These are phyloP conservation scores for Globisporangium perplexum DNA, from an alignment of 352 stramenopile species.

Conservation along the genomic window DNA sequence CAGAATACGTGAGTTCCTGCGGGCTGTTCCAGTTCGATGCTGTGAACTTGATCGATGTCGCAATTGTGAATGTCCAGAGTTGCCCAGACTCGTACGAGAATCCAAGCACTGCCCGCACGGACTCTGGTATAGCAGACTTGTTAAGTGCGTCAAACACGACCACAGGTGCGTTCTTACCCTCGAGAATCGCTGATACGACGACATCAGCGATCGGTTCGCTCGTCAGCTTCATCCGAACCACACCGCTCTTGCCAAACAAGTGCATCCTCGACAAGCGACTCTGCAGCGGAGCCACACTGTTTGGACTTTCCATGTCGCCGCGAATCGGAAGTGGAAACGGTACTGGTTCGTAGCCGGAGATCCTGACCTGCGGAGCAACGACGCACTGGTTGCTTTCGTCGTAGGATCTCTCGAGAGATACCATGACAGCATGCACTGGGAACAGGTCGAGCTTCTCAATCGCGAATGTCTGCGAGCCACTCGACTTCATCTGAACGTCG, in stretches of 20 bases:
- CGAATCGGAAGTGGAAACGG: constrained; percentile 41
- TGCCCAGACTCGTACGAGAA: constrained; percentile 39
- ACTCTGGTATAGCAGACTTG: constrained; percentile 10
- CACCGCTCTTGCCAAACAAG: constrained; percentile 20
- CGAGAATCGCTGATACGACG: constrained; percentile 26
- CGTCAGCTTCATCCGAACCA: constrained; percentile 33
- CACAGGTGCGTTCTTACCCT: constrained; percentile 21
- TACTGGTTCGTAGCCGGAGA: constrained; percentile 31
- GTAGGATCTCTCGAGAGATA: constrained; percentile 54
- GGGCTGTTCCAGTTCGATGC: constrained; percentile 44
- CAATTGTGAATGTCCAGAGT: constrained; percentile 22
- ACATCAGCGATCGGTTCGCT: constrained; percentile 54
- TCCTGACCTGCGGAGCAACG: constrained; percentile 22
- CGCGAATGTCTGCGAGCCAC: constrained; percentile 25
- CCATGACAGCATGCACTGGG: constrained; percentile 21
- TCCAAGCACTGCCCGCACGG: constrained; percentile 19
- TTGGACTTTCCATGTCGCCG: constrained; percentile 27
- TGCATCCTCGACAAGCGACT: constrained; percentile 62
- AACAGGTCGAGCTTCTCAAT: constrained; percentile 22
- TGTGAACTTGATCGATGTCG: constrained; percentile 46
- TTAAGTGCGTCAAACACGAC: constrained; percentile 39
- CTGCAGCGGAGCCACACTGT: constrained; percentile 24
- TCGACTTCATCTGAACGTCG: constrained; percentile 40
- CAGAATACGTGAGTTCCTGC: constrained; percentile 47
- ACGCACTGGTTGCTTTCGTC: constrained; percentile 37